These are phyloP conservation scores for Lantana camara DNA, from an alignment of 257 asterid genomes.

Conservation along the genomic window DNA sequence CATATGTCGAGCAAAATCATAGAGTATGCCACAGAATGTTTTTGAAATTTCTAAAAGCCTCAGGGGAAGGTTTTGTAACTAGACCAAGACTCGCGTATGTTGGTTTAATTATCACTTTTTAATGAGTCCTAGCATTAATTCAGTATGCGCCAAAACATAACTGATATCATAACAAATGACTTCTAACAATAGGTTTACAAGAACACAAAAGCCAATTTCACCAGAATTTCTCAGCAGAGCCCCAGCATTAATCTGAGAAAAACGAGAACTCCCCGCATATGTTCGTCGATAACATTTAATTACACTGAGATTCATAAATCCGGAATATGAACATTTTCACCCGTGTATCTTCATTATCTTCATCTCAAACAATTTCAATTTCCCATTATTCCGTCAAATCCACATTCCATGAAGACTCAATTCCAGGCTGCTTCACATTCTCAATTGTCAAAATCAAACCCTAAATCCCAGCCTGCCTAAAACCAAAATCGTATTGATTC, in stretches of 20 bases:
- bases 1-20: too few species aligned
- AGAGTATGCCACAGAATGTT: too few species aligned
- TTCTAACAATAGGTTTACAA: not conserved
- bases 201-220: not conserved
- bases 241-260: not conserved
- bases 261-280: not conserved
- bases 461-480: not conserved
- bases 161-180: slow-evolving; percentile 8
- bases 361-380: not conserved
- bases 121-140: not conserved
- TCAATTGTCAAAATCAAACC: not conserved
- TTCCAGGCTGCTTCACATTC: too few species aligned
- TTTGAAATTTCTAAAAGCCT: too few species aligned
- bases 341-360: not conserved
- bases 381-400: not conserved
- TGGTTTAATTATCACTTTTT: too few species aligned
- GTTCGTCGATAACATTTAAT: not conserved
- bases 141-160: not conserved
- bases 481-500: not conserved
- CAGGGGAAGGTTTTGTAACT: too few species aligned
- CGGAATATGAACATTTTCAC: not conserved
- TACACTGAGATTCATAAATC: not conserved
- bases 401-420: not conserved
- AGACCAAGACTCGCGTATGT: too few species aligned
- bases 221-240: slow-evolving; percentile 9